Evolutionary conservation across 805 yeast genomes (phyloP).

Genomic region (Torulaspora quercuum): DNA sequence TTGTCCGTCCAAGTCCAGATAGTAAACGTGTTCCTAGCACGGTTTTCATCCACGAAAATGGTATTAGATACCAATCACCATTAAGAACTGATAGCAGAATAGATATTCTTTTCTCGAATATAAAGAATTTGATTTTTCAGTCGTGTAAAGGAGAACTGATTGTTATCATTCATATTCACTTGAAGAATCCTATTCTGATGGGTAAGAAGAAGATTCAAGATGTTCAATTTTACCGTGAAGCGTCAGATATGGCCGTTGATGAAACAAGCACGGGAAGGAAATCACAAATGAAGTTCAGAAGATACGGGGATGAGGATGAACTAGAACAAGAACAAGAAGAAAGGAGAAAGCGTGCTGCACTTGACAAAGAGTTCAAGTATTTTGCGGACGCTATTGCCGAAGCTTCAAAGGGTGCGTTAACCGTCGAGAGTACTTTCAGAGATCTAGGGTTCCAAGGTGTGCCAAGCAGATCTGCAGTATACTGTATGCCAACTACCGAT

Average conservation of each 20-base stretch:
- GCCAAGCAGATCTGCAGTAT: slow-evolving; percentile 89
- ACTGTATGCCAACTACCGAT: slow-evolving; percentile 95
- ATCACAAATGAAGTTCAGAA: slow-evolving; percentile 58
- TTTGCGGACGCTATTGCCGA: slow-evolving; percentile 91
- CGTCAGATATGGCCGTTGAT: slow-evolving; percentile 91
- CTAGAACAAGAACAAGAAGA: slow-evolving; percentile 98
- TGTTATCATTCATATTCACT: slow-evolving; percentile 87
- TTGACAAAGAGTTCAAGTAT: slow-evolving; percentile 85
- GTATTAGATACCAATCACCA: slow-evolving; percentile 88
- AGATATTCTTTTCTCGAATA: slow-evolving; percentile 84
- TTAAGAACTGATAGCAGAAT: slow-evolving; percentile 80
- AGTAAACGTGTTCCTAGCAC: slow-evolving; percentile 93
- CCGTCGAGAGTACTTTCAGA: slow-evolving; percentile 90
- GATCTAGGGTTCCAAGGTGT: slow-evolving; percentile 98
- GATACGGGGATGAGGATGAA: slow-evolving; percentile 98
- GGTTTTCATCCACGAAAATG: slow-evolving; percentile 89
- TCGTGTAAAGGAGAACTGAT: slow-evolving; percentile 93
- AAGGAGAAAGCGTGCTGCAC: slow-evolving; percentile 81
- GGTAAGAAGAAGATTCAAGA: slow-evolving; percentile 95
- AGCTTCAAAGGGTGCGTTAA: slow-evolving; percentile 76
- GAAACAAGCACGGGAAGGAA: slow-evolving; percentile 95
- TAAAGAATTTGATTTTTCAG: slow-evolving; percentile 91
- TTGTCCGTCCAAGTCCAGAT: slow-evolving; percentile 93
- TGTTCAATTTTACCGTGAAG: slow-evolving; percentile 94
- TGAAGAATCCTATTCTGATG: slow-evolving; percentile 88